phyloP scores from a whole-genome alignment of 306 rosid species.

The Dryas octopetala region DNA sequence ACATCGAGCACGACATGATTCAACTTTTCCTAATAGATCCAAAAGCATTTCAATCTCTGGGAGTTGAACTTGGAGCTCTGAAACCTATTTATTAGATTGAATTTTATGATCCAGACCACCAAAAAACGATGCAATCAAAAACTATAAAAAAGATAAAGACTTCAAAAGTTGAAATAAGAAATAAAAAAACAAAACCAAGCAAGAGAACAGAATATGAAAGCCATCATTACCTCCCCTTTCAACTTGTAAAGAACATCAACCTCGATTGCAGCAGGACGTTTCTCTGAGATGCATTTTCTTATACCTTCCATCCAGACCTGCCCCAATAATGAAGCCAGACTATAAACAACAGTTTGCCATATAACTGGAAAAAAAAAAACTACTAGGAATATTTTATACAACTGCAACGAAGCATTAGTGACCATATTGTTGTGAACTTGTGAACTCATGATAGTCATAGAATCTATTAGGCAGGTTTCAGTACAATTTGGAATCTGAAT shows the following conservation, averaged over 20 bases:
- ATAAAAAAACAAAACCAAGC: background rate
- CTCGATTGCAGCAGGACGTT: slow-evolving; percentile 50
- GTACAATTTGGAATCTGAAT: background rate
- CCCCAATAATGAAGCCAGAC: slow-evolving; percentile 28
- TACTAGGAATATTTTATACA: slow-evolving; percentile 5
- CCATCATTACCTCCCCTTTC: slow-evolving; percentile 62
- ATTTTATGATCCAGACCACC: slow-evolving; percentile 3
- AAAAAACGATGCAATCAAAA: background rate
- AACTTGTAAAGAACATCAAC: slow-evolving; percentile 62
- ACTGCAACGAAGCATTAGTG: background rate
- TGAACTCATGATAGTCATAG: background rate
- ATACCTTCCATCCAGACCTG: slow-evolving; percentile 68
- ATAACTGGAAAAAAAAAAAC: slow-evolving; percentile 14
- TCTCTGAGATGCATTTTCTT: slow-evolving; percentile 53
- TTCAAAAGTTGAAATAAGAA: background rate
- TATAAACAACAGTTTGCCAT: slow-evolving; percentile 15
- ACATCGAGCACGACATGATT: slow-evolving; percentile 59
- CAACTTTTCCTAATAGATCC: slow-evolving; percentile 60
- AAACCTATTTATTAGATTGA: slow-evolving; percentile 48
- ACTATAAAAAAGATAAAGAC: background rate
- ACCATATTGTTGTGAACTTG: background rate
- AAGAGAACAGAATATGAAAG: slow-evolving; percentile 22
- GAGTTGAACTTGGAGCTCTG: slow-evolving; percentile 61
- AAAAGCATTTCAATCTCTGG: slow-evolving; percentile 63
- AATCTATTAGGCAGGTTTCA: background rate